Percentiles rank a stretch among this genome's conserved stretches.
Evolutionary conservation across 306 rosid species (phyloP).

Genomic region (Inga laurina): DNA sequence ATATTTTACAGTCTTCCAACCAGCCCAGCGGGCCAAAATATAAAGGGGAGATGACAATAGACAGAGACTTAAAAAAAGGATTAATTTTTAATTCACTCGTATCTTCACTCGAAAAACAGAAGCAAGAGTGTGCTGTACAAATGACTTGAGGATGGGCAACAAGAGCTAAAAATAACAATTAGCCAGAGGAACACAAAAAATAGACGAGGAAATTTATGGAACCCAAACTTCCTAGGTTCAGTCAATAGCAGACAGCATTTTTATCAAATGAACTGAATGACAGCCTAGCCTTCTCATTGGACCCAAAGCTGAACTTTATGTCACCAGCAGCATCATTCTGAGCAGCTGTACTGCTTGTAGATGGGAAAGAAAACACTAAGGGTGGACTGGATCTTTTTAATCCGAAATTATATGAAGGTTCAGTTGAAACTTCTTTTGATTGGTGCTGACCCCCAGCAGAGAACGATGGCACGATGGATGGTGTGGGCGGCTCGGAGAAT

Average conservation of each 20-base stretch:
- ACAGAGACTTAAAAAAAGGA: not conserved
- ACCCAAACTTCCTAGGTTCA: not conserved
- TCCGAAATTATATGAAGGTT: conserved; percentile 65
- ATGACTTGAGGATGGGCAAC: not conserved
- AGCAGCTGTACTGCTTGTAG: conserved; percentile 52
- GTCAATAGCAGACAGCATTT: conserved; percentile 59
- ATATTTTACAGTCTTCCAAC: not conserved
- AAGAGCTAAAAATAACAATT: not conserved
- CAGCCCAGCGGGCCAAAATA: not conserved
- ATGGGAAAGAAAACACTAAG: conserved; percentile 72
- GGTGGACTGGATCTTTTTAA: conserved; percentile 46
- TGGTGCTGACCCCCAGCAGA: conserved; percentile 40
- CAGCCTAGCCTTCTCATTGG: conserved; percentile 51
- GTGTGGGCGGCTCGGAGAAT: conserved; percentile 79
- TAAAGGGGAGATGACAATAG: not conserved
- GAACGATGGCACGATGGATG: conserved; percentile 65
- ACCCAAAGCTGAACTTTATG: conserved; percentile 71
- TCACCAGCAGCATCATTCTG: conserved; percentile 43
- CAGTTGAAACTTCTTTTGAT: conserved; percentile 37
- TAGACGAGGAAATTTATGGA: not conserved
- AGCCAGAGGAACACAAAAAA: not conserved
- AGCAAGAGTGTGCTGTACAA: conserved; percentile 11
- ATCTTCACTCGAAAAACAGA: not conserved
- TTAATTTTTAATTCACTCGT: not conserved
- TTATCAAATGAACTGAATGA: conserved; percentile 55